Conservation (phyloP, 139 green algal genomes). For the Astrephomene gubernaculifera region DNA sequence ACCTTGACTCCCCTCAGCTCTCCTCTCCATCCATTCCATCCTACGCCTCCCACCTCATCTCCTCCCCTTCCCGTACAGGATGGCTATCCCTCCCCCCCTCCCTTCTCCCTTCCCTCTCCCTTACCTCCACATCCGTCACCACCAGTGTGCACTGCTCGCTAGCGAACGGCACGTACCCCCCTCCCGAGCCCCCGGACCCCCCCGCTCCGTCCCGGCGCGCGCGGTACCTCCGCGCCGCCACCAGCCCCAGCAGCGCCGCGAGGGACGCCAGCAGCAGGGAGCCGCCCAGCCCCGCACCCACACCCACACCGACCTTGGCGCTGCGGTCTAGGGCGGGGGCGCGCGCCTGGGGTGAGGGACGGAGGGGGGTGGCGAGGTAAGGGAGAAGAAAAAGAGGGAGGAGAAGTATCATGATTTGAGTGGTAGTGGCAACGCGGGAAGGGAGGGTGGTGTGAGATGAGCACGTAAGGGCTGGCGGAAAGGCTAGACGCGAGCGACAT, state of each 20-base stretch:
- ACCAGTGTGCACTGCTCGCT: constrained; percentile 38
- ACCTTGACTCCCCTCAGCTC: too few relatives aligned
- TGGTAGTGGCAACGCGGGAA: too few relatives aligned
- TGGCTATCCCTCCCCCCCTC: not conserved
- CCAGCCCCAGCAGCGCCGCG: not conserved
- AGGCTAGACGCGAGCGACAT: too few relatives aligned
- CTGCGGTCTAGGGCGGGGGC: not conserved
- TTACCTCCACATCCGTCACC: constrained; percentile 47
- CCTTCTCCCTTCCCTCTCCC: not conserved
- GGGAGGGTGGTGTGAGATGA: too few relatives aligned
- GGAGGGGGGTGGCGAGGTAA: too few relatives aligned
- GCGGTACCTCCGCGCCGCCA: not conserved
- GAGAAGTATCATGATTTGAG: too few relatives aligned
- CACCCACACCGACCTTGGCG: not conserved
- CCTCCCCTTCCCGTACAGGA: too few relatives aligned
- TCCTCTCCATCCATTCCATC: too few relatives aligned
- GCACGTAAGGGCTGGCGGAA: too few relatives aligned
- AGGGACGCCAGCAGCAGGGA: not conserved
- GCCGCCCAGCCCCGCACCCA: not conserved
- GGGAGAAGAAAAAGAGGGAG: too few relatives aligned
- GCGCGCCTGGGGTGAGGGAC: not conserved
- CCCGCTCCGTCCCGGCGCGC: too few relatives aligned
- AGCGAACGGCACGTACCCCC: constrained; percentile 10
- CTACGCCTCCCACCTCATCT: not conserved
- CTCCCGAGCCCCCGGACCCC: not conserved